A percentile compares a stretch with the other conserved stretches of the same genome.
Evolutionary conservation across 345 rosid genomes (phyloP).

Genomic region (Stellera chamaejasme): DNA sequence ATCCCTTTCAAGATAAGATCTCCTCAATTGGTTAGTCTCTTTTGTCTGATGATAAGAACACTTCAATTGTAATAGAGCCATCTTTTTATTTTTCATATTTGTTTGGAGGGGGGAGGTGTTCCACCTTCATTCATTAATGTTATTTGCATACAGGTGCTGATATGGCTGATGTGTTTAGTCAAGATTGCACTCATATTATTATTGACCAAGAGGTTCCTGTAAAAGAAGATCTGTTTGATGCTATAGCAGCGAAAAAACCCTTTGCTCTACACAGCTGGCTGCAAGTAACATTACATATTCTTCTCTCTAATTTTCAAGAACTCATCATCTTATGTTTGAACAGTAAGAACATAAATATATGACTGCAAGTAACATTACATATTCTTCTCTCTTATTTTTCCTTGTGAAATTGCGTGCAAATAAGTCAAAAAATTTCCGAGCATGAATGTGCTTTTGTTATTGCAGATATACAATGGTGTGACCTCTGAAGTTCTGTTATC

Average conservation of each 20-base stretch:
- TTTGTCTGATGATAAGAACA: neutral
- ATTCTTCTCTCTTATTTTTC: too few species aligned
- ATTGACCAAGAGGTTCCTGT: conserved; percentile 42
- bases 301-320: conserved; percentile 1
- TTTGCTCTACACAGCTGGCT: conserved; percentile 50
- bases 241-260: conserved; percentile 50
- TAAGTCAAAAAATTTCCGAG: too few species aligned
- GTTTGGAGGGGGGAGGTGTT: neutral
- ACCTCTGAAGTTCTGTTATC: too few species aligned
- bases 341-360: too few species aligned
- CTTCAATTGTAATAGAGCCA: neutral
- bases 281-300: conserved; percentile 38
- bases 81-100: neutral
- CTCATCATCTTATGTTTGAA: neutral
- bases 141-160: conserved; percentile 45
- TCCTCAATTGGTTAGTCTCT: conserved; percentile 62
- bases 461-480: too few species aligned
- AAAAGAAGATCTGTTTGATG: conserved; percentile 47
- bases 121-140: neutral
- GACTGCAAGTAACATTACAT: too few species aligned
- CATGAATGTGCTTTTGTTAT: too few species aligned
- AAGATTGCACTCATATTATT: conserved; percentile 77
- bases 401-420: too few species aligned
- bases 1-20: conserved; percentile 41
- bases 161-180: conserved; percentile 27